Conservation (phyloP, 208 protist genomes). For the Trypanosoma conorhini region DNA sequence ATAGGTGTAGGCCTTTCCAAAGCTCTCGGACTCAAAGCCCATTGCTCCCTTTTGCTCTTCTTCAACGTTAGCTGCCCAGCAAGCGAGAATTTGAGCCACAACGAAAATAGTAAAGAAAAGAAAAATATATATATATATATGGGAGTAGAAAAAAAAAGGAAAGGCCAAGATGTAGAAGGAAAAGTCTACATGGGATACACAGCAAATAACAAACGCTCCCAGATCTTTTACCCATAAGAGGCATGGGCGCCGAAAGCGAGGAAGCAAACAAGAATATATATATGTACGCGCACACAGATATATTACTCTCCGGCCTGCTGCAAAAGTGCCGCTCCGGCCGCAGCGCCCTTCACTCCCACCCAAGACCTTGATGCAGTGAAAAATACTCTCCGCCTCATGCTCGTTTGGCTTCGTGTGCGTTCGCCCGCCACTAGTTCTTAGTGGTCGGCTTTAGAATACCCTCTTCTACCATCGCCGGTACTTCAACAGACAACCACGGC, state of each 20-base stretch:
- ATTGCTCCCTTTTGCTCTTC: background rate
- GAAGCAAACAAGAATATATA: background rate
- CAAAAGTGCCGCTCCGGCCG: background rate
- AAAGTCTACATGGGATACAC: background rate
- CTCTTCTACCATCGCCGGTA: slow-evolving; percentile 95
- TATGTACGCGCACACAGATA: no score
- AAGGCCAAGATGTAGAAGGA: background rate
- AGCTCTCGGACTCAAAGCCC: background rate
- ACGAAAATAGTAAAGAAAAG: background rate
- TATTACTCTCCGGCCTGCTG: background rate
- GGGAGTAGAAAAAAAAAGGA: slow-evolving; percentile 22
- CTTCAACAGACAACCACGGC: slow-evolving; percentile 98
- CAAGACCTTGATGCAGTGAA: no score
- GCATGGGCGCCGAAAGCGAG: background rate
- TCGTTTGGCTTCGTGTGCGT: background rate
- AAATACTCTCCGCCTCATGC: background rate
- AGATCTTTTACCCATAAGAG: background rate
- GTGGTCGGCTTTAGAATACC: slow-evolving; percentile 70
- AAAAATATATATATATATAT: background rate
- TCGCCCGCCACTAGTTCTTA: background rate
- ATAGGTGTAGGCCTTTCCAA: slow-evolving; percentile 51
- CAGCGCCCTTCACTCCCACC: background rate
- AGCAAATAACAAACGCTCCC: background rate
- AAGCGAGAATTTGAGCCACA: no score
- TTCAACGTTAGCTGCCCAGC: background rate